Evolutionary conservation across 805 yeast genomes (phyloP).

Genomic region (Scheffersomyces amazonensis): DNA sequence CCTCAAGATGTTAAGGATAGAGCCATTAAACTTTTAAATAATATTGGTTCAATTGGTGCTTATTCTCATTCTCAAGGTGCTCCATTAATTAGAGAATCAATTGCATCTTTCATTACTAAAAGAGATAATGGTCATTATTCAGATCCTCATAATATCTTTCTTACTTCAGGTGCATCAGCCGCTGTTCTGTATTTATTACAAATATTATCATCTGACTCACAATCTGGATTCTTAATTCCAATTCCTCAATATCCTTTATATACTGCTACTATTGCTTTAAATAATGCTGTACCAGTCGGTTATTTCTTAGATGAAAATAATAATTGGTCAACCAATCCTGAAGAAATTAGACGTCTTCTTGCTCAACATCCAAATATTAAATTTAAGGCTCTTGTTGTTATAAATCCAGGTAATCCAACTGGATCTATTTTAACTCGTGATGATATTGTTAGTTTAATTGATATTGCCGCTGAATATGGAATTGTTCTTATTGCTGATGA

Average conservation of each 20-base stretch:
- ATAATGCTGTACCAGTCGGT: constrained; percentile 79
- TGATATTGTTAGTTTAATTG: constrained; percentile 68
- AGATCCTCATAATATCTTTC: constrained; percentile 67
- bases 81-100: constrained; percentile 63
- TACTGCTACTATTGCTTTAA: constrained; percentile 89
- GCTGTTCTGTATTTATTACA: constrained; percentile 82
- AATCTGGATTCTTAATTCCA: constrained; percentile 84
- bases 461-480: constrained; percentile 81
- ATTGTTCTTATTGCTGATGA: constrained; percentile 93
- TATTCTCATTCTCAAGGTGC: constrained; percentile 94
- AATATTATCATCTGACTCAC: constrained; percentile 62
- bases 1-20: constrained; percentile 74
- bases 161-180: constrained; percentile 93
- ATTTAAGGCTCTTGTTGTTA: constrained; percentile 82
- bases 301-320: constrained; percentile 79
- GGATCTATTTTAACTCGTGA: constrained; percentile 73
- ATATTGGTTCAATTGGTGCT: constrained; percentile 87
- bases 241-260: constrained; percentile 98
- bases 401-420: constrained; percentile 98
- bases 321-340: constrained; percentile 81
- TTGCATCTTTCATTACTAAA: constrained; percentile 72
- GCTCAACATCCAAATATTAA: constrained; percentile 51
- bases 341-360: constrained; percentile 56
- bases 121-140: constrained; percentile 72
- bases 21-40: constrained; percentile 57